These are phyloP conservation scores for Alternaria brassicicola DNA, from an alignment of 2,329 filamentous ascomycete species.

Conservation along the genomic window DNA sequence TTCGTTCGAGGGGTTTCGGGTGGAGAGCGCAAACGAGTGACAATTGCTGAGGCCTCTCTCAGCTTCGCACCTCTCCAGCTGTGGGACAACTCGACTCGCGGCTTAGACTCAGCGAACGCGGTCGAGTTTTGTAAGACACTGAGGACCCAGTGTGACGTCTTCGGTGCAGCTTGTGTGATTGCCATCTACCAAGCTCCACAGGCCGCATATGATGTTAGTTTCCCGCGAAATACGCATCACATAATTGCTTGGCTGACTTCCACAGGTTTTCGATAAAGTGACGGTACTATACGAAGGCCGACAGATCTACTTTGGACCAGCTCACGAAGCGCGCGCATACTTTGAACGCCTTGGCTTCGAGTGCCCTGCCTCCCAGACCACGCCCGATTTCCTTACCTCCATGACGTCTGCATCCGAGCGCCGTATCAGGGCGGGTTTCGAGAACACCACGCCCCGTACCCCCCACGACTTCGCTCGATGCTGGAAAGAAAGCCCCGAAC, in stretches of 20 bases:
- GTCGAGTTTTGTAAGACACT: slow-evolving; percentile 67
- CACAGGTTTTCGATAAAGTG: slow-evolving; percentile 26
- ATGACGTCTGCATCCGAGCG: slow-evolving; percentile 57
- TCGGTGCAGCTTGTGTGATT: slow-evolving; percentile 47
- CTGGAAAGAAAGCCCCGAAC: slow-evolving; percentile 49
- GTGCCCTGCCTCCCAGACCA: slow-evolving; percentile 60
- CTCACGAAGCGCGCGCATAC: slow-evolving; percentile 66
- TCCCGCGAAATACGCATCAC: slow-evolving; percentile 33
- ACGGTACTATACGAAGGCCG: slow-evolving; percentile 61
- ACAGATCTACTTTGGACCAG: slow-evolving; percentile 71
- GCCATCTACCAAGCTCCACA: slow-evolving; percentile 58
- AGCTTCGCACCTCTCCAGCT: slow-evolving; percentile 62
- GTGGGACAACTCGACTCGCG: slow-evolving; percentile 76
- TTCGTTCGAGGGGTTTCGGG: slow-evolving; percentile 73
- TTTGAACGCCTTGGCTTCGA: slow-evolving; percentile 72
- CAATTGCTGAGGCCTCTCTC: slow-evolving; percentile 48
- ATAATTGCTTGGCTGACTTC: background rate
- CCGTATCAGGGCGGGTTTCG: slow-evolving; percentile 48
- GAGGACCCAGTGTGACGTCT: slow-evolving; percentile 63
- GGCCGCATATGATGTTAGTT: slow-evolving; percentile 63
- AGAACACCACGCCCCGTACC: slow-evolving; percentile 50
- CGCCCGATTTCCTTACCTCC: slow-evolving; percentile 75
- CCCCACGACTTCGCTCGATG: slow-evolving; percentile 57
- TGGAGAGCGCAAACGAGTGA: slow-evolving; percentile 60
- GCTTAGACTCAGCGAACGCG: slow-evolving; percentile 72